Conservation (phyloP, 1,284 basidiomycete genomes). For the Cryptococcus amylolentus region DNA sequence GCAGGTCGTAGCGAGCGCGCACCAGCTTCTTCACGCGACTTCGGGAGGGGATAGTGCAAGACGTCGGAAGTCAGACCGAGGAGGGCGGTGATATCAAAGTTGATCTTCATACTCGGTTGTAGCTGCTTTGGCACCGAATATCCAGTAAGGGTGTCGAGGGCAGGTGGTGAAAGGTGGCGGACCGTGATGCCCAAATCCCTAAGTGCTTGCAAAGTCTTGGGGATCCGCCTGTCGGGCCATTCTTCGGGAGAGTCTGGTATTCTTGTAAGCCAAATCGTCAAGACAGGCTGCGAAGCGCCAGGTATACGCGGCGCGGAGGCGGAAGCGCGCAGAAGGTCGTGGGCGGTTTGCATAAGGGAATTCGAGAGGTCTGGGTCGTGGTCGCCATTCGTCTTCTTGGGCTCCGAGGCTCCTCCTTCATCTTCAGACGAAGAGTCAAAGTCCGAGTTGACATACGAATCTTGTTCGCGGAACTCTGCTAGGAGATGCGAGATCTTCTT, state of each 20-base stretch:
- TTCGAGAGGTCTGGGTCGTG: slow-evolving; percentile 47
- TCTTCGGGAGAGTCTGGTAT: slow-evolving; percentile 39
- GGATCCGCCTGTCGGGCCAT: slow-evolving; percentile 58
- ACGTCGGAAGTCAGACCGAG: slow-evolving; percentile 79
- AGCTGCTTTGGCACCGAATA: slow-evolving; percentile 16
- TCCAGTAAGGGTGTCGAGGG: background rate
- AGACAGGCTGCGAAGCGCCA: slow-evolving; percentile 31
- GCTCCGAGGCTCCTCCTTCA: slow-evolving; percentile 45
- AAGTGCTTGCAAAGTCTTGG: slow-evolving; percentile 58
- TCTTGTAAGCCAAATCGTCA: slow-evolving; percentile 67
- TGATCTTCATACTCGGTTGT: slow-evolving; percentile 60
- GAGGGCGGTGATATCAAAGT: slow-evolving; percentile 74
- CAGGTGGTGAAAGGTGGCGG: slow-evolving; percentile 48
- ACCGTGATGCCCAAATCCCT: slow-evolving; percentile 63
- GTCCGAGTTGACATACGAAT: slow-evolving; percentile 63
- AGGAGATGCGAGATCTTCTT: slow-evolving; percentile 67
- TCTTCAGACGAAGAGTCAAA: slow-evolving; percentile 25
- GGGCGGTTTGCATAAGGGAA: slow-evolving; percentile 48
- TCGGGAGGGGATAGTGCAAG: slow-evolving; percentile 66
- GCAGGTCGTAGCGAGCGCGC: slow-evolving; percentile 57
- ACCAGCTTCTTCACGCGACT: slow-evolving; percentile 55
- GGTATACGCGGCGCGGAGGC: slow-evolving; percentile 14
- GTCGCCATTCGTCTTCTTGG: slow-evolving; percentile 30
- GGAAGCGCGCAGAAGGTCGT: slow-evolving; percentile 52
- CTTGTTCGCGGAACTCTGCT: slow-evolving; percentile 72